Evolutionary conservation across 2,329 filamentous ascomycete species (phyloP), one percentile per base, ranked within the genome.

Genomic region (Camillea tinctor): DNA sequence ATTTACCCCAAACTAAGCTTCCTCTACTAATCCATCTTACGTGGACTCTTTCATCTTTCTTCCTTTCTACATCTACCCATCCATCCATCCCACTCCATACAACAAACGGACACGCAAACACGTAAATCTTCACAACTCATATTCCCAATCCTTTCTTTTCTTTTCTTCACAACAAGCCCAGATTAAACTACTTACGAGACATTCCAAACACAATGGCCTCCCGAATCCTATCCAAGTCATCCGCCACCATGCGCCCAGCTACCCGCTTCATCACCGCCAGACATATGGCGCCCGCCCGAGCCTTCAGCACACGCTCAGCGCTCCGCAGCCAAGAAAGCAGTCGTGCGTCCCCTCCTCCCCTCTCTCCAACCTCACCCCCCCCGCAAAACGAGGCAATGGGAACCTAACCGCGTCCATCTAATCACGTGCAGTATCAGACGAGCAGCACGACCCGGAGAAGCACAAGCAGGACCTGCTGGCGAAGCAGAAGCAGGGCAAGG

Each of bases 401-500:
- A 49, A 30, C 13, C 26, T 30, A 11, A 30, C 2, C 8, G 7
- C 26, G 7, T 7, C 26, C 26, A 30, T 4, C 26, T 30, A 30
- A 30, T 11, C 7, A 7, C 26, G n/a, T 11, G 1, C 13, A 30
- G 26, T 30, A 11, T 9, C 72, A 54, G 69, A 76, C 50, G 66
- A 75, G 15, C 76, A 81, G 64, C 75, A 77, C 68, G 83, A 72
- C 60, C 67, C 70, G 2, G 71, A 88, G 62, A 82, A 77, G 71
- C 85, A 87, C 77, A 88, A 88, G 77, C 74, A 82, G 58, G 84
- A 88, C 69, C 80, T 80, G 22, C 76, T 89, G 50, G 61, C 81
- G 64, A 93, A 93, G 80, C 84, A 91, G 61, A 86, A 88, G 74
- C 76, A 83, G 48, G 91, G 90, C 62, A 82, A 85, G 73, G 88